These are phyloP conservation scores for Candida pini DNA, from an alignment of 805 yeast species.

Conservation along the genomic window DNA sequence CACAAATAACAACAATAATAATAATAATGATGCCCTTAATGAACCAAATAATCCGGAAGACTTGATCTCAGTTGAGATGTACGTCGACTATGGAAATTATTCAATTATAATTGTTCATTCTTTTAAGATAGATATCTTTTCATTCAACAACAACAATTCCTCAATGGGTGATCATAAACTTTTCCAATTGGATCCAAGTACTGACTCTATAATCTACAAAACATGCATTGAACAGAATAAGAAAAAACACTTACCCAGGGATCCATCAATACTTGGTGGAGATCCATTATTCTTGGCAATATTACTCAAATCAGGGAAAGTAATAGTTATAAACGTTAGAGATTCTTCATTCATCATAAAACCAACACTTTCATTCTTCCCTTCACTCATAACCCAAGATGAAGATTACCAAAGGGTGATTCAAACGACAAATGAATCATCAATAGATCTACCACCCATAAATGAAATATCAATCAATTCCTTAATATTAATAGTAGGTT, in stretches of 20 bases:
- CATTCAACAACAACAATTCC: conserved; percentile 10
- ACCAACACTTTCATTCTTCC: conserved; percentile 17
- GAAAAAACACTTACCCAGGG: conserved; percentile 9
- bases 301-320: conserved; percentile 34
- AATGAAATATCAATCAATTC: conserved; percentile 26
- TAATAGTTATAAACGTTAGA: conserved; percentile 39
- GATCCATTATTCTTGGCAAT: conserved; percentile 27
- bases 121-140: conserved; percentile 15
- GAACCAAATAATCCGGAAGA: too few species aligned
- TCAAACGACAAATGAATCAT: conserved; percentile 6
- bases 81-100: conserved; percentile 29
- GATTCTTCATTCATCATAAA: conserved; percentile 13
- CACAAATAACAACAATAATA: not conserved
- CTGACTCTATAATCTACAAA: conserved; percentile 15
- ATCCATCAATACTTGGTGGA: conserved; percentile 21
- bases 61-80: conserved; percentile 13
- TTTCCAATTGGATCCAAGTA: conserved; percentile 6
- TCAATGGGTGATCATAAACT: conserved; percentile 5
- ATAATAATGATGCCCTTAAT: too few species aligned
- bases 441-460: conserved; percentile 23
- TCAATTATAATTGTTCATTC: conserved; percentile 18
- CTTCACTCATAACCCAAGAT: conserved; percentile 17
- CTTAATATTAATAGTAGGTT: conserved; percentile 32
- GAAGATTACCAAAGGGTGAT: conserved; percentile 13
- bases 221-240: conserved; percentile 21